Base-by-base conservation (phyloP, 352 stramenopile genomes). In the Phytophthora multivora region DNA sequence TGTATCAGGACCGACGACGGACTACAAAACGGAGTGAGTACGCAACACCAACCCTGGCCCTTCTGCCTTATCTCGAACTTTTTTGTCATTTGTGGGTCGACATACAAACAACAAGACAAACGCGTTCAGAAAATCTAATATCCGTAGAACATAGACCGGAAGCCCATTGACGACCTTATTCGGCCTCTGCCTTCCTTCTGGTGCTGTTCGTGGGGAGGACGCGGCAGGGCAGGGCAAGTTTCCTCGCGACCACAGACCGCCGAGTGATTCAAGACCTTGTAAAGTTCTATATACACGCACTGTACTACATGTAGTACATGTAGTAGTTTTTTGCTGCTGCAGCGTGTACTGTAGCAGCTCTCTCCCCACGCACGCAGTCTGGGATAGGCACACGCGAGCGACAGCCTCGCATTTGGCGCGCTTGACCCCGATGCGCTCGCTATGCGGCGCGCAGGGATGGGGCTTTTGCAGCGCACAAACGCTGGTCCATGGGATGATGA, bases 1-100 rank as follows among this genome's bases (percentile, higher is more conserved):
- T 65, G 69, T 74, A 71, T 77, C 64, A 73, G 59, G 59, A 67
- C 46, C 59, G 63, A 77, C 69, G 69, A 74, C 69, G 62, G 62
- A 75, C 66, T 59, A 63, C 61, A 67, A 56, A 58, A 43, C n/a
- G 23, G 47, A 23, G 51, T 63, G 42, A 57, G 47, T 58, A 40
- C 31, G 64, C 59, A 62, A 52, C 50, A 51, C 31, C 38, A 66
- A 62, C 58, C 63, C 63, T 64, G 54, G 10, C 52, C 54, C 48
- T 65, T 76, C 68, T 73, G 62, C 57, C 47, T 62, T 69, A 63
- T 75, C 66, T 57, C 30, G 38, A 28, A 49, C 18, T 43, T 51
- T 48, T 45, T 31, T 59, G 41, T 45, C 53, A 53, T 60, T 69
- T 68, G 25, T 51, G 16, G 48, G 4, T 28, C 11, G 7, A 7